Percentiles rank a stretch among this genome's conserved stretches.
phyloP scores from a whole-genome alignment of 2,329 filamentous ascomycete genomes.

The Penicillium sp. region DNA sequence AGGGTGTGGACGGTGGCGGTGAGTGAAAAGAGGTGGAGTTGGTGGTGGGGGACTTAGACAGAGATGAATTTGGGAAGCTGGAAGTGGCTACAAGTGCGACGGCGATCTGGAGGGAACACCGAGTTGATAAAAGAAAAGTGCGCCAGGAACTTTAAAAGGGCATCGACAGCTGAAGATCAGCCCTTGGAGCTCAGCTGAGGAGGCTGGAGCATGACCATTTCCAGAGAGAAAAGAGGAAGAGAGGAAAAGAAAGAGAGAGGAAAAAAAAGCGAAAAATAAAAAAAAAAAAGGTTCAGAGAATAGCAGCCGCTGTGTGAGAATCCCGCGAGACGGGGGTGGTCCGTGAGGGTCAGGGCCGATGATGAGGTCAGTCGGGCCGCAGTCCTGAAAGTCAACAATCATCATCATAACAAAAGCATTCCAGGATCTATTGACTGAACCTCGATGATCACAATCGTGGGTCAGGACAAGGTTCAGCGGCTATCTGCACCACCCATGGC shows the following conservation, averaged over 20 bases:
- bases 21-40: conserved; percentile 4
- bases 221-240: too few relatives aligned
- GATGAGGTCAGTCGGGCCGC: conserved; percentile 16
- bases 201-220: conserved; percentile 4
- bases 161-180: background rate
- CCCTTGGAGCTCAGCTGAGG: conserved; percentile 3
- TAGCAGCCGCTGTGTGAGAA: background rate
- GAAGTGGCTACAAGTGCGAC: background rate
- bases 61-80: background rate
- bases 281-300: conserved; percentile 3
- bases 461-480: background rate
- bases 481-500: too few relatives aligned
- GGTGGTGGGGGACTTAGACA: conserved; percentile 9
- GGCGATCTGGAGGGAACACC: conserved; percentile 1
- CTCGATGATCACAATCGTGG: background rate
- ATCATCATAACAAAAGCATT: background rate
- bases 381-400: background rate
- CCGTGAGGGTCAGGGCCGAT: conserved; percentile 5
- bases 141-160: background rate
- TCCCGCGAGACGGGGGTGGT: conserved; percentile 5
- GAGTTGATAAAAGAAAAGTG: too few relatives aligned
- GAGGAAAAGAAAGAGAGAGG: too few relatives aligned
- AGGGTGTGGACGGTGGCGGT: conserved; percentile 13
- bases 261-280: background rate
- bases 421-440: too few relatives aligned